Percentiles rank a stretch among this genome's conserved stretches.
phyloP scores from a whole-genome alignment of 768 basidiomycete species.

The Psilocybe subaeruginosa region DNA sequence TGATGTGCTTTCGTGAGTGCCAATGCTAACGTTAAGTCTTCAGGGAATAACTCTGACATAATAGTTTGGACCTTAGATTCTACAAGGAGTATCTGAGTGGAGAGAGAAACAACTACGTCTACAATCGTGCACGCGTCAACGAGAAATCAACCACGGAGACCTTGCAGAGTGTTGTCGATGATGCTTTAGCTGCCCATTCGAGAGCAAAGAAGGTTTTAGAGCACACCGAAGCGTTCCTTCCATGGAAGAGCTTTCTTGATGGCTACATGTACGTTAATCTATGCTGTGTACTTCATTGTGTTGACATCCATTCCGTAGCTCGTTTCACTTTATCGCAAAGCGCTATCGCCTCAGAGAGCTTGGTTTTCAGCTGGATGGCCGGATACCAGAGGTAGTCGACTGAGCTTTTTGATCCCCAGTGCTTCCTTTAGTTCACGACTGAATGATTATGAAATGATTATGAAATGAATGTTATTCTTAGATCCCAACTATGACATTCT shows the following conservation, averaged over 20 bases:
- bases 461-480: too few species aligned
- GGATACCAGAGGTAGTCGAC: too few species aligned
- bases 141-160: not conserved
- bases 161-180: slow-evolving; percentile 1
- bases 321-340: slow-evolving; percentile 3
- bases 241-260: not conserved
- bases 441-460: too few species aligned
- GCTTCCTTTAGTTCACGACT: too few species aligned
- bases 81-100: slow-evolving; percentile 10
- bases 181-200: not conserved
- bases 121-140: slow-evolving; percentile 1
- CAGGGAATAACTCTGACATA: not conserved
- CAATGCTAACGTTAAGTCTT: not conserved
- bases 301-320: not conserved
- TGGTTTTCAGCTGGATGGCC: not conserved
- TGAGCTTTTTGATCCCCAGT: too few species aligned
- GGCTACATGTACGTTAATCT: not conserved
- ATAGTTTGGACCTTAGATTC: not conserved
- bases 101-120: slow-evolving; percentile 12
- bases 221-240: not conserved
- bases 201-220: not conserved
- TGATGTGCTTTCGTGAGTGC: slow-evolving; percentile 8
- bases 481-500: too few species aligned
- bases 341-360: slow-evolving; percentile 5
- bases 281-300: not conserved